These are phyloP conservation scores for Aspergillus ellipticus DNA, from an alignment of 495 filamentous ascomycete species.

Conservation along the genomic window DNA sequence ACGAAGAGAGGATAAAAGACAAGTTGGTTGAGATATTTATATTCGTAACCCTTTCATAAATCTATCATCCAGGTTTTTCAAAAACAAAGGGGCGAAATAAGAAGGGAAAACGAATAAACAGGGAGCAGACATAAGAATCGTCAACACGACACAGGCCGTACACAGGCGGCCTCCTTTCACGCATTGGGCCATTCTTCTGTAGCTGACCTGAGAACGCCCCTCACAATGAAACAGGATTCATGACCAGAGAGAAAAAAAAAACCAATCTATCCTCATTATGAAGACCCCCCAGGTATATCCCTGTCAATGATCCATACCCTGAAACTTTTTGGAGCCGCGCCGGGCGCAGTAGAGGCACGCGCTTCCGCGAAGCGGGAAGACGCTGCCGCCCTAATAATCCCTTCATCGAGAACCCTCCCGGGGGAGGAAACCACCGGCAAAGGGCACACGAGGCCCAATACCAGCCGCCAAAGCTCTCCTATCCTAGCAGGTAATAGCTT, in stretches of 20 bases:
- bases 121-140: conserved; percentile 39
- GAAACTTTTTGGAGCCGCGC: conserved; percentile 12
- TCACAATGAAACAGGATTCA: conserved; percentile 18
- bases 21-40: conserved; percentile 20
- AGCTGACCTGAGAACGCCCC: conserved; percentile 16
- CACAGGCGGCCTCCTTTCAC: conserved; percentile 30
- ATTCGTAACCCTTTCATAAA: conserved; percentile 43
- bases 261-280: conserved; percentile 13
- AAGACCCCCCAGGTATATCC: conserved; percentile 9
- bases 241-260: conserved; percentile 1
- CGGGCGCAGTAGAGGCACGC: conserved; percentile 8
- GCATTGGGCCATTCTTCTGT: conserved; percentile 32
- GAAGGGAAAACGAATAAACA: conserved; percentile 39
- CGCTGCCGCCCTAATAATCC: conserved; percentile 12
- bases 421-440: not conserved
- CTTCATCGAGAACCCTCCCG: conserved; percentile 4
- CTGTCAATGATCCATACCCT: conserved; percentile 28
- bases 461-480: not conserved
- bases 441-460: not conserved
- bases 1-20: not conserved
- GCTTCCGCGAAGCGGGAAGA: conserved; percentile 12
- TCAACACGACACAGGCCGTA: conserved; percentile 29
- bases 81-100: conserved; percentile 23
- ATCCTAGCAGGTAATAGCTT: conserved; percentile 2
- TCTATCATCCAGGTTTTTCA: conserved; percentile 38